Conservation (phyloP, 2,329 filamentous ascomycete genomes). For the Aspergillus sp. region DNA sequence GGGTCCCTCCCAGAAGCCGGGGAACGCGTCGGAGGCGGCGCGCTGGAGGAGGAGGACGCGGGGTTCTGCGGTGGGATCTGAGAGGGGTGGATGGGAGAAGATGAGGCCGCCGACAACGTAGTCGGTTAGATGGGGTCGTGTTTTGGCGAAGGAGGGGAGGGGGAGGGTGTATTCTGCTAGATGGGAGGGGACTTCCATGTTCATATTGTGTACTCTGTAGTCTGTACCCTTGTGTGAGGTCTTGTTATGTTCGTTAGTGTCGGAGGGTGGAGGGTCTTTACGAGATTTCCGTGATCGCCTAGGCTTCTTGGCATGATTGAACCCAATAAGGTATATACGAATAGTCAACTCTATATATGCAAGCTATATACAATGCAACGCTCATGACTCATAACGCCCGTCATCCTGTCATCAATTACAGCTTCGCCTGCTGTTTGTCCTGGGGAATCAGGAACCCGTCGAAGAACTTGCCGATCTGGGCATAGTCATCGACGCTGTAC, state of each 20-base stretch:
- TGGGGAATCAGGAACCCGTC: slow-evolving; percentile 29
- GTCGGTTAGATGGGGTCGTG: slow-evolving; percentile 27
- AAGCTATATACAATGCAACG: neutral
- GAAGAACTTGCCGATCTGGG: slow-evolving; percentile 36
- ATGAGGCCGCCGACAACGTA: slow-evolving; percentile 30
- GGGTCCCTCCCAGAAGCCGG: slow-evolving; percentile 51
- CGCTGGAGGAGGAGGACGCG: slow-evolving; percentile 47
- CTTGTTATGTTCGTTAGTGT: neutral
- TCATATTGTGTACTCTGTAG: neutral
- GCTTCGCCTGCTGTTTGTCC: slow-evolving; percentile 6
- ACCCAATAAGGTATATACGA: too few relatives aligned
- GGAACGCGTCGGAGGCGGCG: slow-evolving; percentile 38
- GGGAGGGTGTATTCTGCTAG: slow-evolving; percentile 29
- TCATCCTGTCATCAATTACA: slow-evolving; percentile 6
- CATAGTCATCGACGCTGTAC: slow-evolving; percentile 29
- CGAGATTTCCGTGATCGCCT: too few relatives aligned
- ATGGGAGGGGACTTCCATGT: slow-evolving; percentile 24
- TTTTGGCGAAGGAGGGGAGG: slow-evolving; percentile 23
- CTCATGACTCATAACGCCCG: neutral
- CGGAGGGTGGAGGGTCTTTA: neutral
- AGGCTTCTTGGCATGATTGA: too few relatives aligned
- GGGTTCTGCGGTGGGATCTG: slow-evolving; percentile 1
- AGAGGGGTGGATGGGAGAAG: slow-evolving; percentile 19
- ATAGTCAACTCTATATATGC: too few relatives aligned
- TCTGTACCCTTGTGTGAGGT: too few relatives aligned